Base-by-base conservation (phyloP, 1,284 basidiomycete genomes). In the Ceratobasidium sp. region DNA sequence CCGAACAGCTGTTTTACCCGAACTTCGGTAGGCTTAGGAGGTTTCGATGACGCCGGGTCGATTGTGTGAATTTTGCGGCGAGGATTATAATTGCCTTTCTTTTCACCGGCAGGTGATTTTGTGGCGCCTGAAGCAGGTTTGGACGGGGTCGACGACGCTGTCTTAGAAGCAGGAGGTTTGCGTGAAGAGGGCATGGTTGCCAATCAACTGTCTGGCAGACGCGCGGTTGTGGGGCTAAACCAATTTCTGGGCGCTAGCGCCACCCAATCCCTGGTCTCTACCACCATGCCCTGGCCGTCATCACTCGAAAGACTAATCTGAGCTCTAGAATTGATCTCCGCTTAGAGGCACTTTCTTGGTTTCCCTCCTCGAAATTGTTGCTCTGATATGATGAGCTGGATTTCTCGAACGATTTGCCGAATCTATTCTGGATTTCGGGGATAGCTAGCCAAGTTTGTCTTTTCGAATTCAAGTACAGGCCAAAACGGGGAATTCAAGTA, bases 1-100 rank as follows among this genome's bases (percentile, higher is more conserved):
- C 88, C 89, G 82, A 94, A 95, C 66, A 94, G 85, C 54, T 89
- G 88, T 79, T 89, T 91, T 67, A 93, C 82, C 67, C 88, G 85
- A 78, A 94, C 93, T 29, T 86, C 82, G 5, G 85, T 78, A 0
- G 90, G 83, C 19, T 89, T 81, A 1, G 89, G 85, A 69, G 89
- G 86, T 79, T 89, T 91, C 17, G 84, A 80, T 17, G 77, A 79
- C 4, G 76, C 63, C 9, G 66, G 66, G 31, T 69, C 66, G 44
- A 69, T 51, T 6, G 66, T 69, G 51, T 69, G 44, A 36, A 69
- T 69, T 56, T 69, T 69, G 51, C 66, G 66, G 29, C 66, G 66
- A 53, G 66, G 66, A 45, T 69, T 69, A 27, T 69, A 69, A 19
- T 56, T 69, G 51, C 66, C 66, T 53, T 57, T 69, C 47, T 69